Evolutionary conservation across 148 eudicot genomes (phyloP), one percentile per base, ranked within the genome.

Genomic region (Hydrangea macrophylla): DNA sequence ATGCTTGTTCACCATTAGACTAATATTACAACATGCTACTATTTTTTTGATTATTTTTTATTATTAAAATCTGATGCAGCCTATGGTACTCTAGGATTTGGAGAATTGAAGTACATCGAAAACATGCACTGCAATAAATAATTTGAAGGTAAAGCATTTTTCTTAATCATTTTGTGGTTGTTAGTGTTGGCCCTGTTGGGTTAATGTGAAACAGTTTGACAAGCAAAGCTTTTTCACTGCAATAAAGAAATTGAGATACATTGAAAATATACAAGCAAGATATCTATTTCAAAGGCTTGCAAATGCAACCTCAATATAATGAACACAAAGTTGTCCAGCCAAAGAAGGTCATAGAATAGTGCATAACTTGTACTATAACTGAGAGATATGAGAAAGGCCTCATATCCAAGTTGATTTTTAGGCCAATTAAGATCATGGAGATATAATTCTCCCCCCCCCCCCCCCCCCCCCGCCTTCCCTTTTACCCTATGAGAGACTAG

Each of bases 1-100:
- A 71, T 53, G 12, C 4, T 50, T 33, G 50, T 18, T 56, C 71
- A 58, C 23, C 44, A 37, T 37, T 60, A 53, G 66, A 26, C 22
- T 28, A 17, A 32, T 4, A 51, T 44, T 27, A 9, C 8, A 27
- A 26, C 25, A n/a, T 15, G n/a, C n/a, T n/a, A n/a, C n/a, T n/a
- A n/a, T n/a, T n/a, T n/a, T n/a, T n/a, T n/a, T n/a, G n/a, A 18
- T 32, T 18, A 20, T 28, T 44, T 27, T n/a, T 8, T 8, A 27
- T 30, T 1, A 26, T 64, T 28, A 2, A 3, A 17, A 24, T 10
- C n/a, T 9, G 55, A 35, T 26, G 9, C 25, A 64, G 37, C 45
- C 55, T 30, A 45, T 36, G 36, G 7, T 26, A 8, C 42, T 18
- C 26, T 45, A 27, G 26, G 2, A 3, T 25, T 25, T 42, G 31